Evolutionary conservation across 768 basidiomycete species (phyloP), one percentile per base, ranked within the genome.

Genomic region (Nidularia sp.): DNA sequence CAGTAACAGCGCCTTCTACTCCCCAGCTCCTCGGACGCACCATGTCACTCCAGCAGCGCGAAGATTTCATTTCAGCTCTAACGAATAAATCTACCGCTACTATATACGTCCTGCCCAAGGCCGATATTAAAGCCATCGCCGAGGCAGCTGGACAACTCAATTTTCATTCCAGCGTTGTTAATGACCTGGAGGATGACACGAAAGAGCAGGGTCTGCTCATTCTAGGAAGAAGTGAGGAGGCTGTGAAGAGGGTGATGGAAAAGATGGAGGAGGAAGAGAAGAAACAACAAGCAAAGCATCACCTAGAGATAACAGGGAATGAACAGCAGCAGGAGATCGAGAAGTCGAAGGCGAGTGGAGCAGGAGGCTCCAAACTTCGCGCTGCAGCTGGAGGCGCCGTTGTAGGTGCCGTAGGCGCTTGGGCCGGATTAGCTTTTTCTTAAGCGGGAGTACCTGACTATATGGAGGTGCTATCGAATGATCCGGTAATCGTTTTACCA

Each of bases 371-470:
- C 35, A 55, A 56, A 6, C 56, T 77, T 12, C 72, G 67, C 45
- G 75, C 74, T 44, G 77, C 73, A 47, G 82, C 82, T 54, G 77
- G 80, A 13, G 81, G 78, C 45, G 80, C 75, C n/a, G 70, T 84
- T 13, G 74, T 84, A 15, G 84, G 84, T 39, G 83, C 79, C 39
- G 79, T 83, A 5, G 81, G 81, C 41, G 73, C 81, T 47, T 83
- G 76, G 71, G 79, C 79, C 15, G 80, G 81, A 12, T 71, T 85
- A 49, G 84, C 84, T 33, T 72, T 77, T 65, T 57, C 80, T 55
- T 77, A 50, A 58, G 25, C 2, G 25, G 25, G 25, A 29, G 25
- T 29, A 18, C 18, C 18, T 18, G 25, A 29, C 2, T 29, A 29
- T 29, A 29, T 4, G 25, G 25, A 29, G 25, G 25, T 29, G 25